Evolutionary conservation across 805 yeast species (phyloP).

Genomic region (Starmerella scarabaei): DNA sequence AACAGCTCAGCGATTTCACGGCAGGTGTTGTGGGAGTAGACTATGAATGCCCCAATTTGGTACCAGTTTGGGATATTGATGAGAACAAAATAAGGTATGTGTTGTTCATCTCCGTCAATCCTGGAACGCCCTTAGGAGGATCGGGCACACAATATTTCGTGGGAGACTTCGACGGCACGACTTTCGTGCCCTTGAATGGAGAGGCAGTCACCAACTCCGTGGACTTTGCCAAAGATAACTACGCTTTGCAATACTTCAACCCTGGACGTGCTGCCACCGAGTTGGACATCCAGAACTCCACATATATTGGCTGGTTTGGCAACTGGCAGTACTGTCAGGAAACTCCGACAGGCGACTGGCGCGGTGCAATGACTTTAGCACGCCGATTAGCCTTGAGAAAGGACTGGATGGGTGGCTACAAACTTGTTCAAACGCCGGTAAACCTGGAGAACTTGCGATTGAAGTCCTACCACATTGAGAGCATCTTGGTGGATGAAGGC

Average conservation of each 20-base stretch:
- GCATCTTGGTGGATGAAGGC: background rate
- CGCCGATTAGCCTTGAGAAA: constrained; percentile 6
- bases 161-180: constrained; percentile 32
- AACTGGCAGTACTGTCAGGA: constrained; percentile 32
- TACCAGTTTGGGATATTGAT: constrained; percentile 24
- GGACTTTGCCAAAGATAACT: constrained; percentile 31
- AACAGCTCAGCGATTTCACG: constrained; percentile 9
- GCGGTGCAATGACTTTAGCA: constrained; percentile 28
- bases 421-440: constrained; percentile 11
- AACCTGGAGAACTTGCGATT: constrained; percentile 5
- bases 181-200: constrained; percentile 27
- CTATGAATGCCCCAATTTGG: constrained; percentile 34
- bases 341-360: constrained; percentile 31
- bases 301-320: constrained; percentile 33
- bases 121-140: constrained; percentile 34
- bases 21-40: constrained; percentile 27
- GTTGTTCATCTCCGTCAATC: constrained; percentile 31
- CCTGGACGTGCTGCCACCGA: constrained; percentile 7
- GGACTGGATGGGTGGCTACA: constrained; percentile 5
- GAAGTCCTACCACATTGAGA: background rate
- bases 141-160: constrained; percentile 32
- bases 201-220: constrained; percentile 22
- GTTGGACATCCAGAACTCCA: constrained; percentile 24
- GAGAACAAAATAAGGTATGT: constrained; percentile 28
- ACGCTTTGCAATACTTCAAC: constrained; percentile 31